A percentile compares a stretch with the other conserved stretches of the same genome.
These are phyloP conservation scores for Neofusicoccum kwambonambiense DNA, from an alignment of 2,329 filamentous ascomycete genomes.

Conservation along the genomic window DNA sequence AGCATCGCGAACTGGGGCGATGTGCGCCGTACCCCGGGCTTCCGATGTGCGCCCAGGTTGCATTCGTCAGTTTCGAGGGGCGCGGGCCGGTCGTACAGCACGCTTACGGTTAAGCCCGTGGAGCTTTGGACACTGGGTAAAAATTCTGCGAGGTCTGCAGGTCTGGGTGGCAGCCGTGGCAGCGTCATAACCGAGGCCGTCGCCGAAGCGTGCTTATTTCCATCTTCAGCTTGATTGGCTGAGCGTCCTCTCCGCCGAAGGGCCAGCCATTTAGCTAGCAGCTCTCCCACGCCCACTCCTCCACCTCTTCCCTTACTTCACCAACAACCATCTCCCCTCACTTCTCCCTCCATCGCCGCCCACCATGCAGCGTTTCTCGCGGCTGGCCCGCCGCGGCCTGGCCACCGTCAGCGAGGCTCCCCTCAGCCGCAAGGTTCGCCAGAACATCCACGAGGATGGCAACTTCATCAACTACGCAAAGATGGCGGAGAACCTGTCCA, in stretches of 20 bases:
- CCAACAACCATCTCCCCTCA: slow-evolving; percentile 30
- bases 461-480: slow-evolving; percentile 99
- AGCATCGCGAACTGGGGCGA: background rate
- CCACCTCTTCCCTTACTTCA: slow-evolving; percentile 23
- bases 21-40: slow-evolving; percentile 4
- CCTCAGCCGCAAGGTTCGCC: slow-evolving; percentile 93
- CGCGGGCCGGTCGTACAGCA: slow-evolving; percentile 4
- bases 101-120: background rate
- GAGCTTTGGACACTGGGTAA: background rate
- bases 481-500: slow-evolving; percentile 94
- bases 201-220: no score
- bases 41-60: slow-evolving; percentile 3
- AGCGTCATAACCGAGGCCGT: no score
- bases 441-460: slow-evolving; percentile 93
- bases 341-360: slow-evolving; percentile 34
- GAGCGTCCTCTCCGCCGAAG: background rate
- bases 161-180: background rate
- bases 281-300: slow-evolving; percentile 6
- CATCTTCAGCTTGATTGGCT: background rate
- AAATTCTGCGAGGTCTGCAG: background rate
- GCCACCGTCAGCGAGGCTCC: slow-evolving; percentile 83
- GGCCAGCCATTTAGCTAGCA: background rate
- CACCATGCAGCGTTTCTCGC: slow-evolving; percentile 70
- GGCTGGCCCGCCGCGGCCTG: slow-evolving; percentile 65
- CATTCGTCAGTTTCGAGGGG: background rate